Conservation (phyloP, 192 early-diverging fungal genomes). For the Pecoramyces ruminantium region DNA sequence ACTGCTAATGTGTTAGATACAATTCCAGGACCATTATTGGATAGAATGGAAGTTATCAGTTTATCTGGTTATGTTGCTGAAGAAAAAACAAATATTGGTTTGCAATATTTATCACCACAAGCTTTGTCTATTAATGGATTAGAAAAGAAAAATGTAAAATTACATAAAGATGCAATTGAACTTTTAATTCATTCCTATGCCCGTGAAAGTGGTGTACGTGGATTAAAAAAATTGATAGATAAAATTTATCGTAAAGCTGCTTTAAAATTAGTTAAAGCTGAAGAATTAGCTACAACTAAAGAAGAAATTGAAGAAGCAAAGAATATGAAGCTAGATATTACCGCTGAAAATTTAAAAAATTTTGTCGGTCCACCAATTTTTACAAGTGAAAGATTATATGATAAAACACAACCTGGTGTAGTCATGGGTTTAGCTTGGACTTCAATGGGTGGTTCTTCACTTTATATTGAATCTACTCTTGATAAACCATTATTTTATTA, state of each 20-base stretch:
- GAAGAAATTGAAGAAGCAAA: slow-evolving; percentile 10
- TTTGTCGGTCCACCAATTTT: slow-evolving; percentile 84
- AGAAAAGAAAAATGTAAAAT: slow-evolving; percentile 42
- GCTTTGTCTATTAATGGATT: slow-evolving; percentile 71
- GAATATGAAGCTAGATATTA: slow-evolving; percentile 34
- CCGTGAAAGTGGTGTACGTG: slow-evolving; percentile 92
- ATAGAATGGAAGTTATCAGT: slow-evolving; percentile 96
- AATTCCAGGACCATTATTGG: slow-evolving; percentile 90
- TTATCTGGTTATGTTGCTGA: slow-evolving; percentile 80
- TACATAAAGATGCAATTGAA: slow-evolving; percentile 64
- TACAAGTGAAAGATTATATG: slow-evolving; percentile 80
- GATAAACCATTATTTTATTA: slow-evolving; percentile 3
- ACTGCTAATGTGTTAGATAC: slow-evolving; percentile 96
- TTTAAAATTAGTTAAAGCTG: slow-evolving; percentile 57
- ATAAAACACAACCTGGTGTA: slow-evolving; percentile 76
- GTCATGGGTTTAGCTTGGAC: slow-evolving; percentile 99
- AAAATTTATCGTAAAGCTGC: slow-evolving; percentile 97
- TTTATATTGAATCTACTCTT: slow-evolving; percentile 89
- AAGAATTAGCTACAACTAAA: slow-evolving; percentile 9
- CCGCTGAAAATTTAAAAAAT: slow-evolving; percentile 58
- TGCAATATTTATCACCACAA: slow-evolving; percentile 71
- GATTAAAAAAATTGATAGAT: slow-evolving; percentile 96
- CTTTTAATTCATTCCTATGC: slow-evolving; percentile 78
- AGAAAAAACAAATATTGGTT: slow-evolving; percentile 90
- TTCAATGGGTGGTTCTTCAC: slow-evolving; percentile 80